Base-by-base conservation (phyloP, 805 yeast genomes). In the Cephaloascus albidus region DNA sequence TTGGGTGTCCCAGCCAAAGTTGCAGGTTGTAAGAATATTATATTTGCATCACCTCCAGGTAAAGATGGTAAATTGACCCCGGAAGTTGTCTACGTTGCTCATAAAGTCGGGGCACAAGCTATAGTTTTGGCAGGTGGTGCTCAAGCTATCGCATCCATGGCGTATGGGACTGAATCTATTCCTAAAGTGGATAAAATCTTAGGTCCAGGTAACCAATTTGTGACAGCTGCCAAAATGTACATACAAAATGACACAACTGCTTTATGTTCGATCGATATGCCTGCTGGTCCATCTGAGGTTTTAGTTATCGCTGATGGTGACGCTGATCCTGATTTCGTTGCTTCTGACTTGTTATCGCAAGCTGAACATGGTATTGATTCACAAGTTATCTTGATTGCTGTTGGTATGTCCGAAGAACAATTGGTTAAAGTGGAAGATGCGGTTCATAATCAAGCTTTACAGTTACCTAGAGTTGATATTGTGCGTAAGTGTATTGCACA, bases 311-410 rank as follows among this genome's bases (percentile, higher is more conserved):
- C 96, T 36, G 99, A 93, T 58, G 75, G 70, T 43, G 55, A 73
- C 36, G 86, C 97, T 10, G 96, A 88, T 61, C 90, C 95, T 18
- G 96, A 88, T 53, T 93, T 86, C 60, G 98, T 93, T 23, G 98
- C 97, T n/a, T 77, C 88, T 47, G 99, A 93, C 60, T 72, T 93
- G 55, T 70, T 93, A 43, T 89, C 97, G 0, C 99, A 93, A 66
- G 99, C 99, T 20, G 99, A 93, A 67, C 99, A 93, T 59, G 99
- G 99, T 48, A 76, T 89, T 42, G 99, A 93, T 61, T 93, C 98
- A 4, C 99, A 93, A 70, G 98, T 93, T 27, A 84, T 93, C 41
- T 72, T 93, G 54, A 70, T 90, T 44, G 95, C 96, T 45, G 86
- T 90, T 27, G 79, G 68, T 36, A 70, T 90, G 63, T 64, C 76